Conservation (phyloP, 768 basidiomycete genomes). For the Suillus lakei region DNA sequence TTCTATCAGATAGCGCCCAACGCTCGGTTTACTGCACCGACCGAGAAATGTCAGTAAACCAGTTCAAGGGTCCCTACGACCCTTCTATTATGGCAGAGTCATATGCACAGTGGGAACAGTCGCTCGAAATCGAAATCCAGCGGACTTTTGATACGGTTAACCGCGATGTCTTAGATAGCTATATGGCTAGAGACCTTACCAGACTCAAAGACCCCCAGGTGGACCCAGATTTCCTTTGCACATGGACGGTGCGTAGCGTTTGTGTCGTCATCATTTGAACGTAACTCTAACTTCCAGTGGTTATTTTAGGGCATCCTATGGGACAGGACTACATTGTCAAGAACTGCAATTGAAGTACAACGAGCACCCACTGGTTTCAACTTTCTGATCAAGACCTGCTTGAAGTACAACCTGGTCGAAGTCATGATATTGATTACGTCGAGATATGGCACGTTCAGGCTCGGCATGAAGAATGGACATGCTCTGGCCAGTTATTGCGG, state of each 20-base stretch:
- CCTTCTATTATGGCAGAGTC: slow-evolving; percentile 5
- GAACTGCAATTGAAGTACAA: not conserved
- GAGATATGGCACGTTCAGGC: slow-evolving; percentile 4
- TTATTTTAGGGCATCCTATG: slow-evolving; percentile 1
- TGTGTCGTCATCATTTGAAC: not conserved
- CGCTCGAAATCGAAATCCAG: slow-evolving; percentile 8
- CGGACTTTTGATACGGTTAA: not conserved
- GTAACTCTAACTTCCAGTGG: no score
- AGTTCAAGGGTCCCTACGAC: not conserved
- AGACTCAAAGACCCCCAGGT: slow-evolving; percentile 3
- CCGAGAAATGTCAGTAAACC: not conserved
- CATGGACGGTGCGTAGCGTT: slow-evolving; percentile 2
- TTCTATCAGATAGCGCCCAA: slow-evolving; percentile 2
- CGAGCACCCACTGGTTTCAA: not conserved
- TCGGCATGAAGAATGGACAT: slow-evolving; percentile 7
- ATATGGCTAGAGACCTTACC: slow-evolving; percentile 6
- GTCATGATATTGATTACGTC: slow-evolving; percentile 7
- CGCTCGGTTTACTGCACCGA: slow-evolving; percentile 28
- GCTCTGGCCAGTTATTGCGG: slow-evolving; percentile 20
- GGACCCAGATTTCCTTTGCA: slow-evolving; percentile 6
- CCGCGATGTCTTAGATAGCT: not conserved
- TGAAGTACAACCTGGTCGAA: slow-evolving; percentile 1
- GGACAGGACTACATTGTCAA: not conserved
- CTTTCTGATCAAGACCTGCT: slow-evolving; percentile 3
- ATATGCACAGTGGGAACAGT: slow-evolving; percentile 7